phyloP scores from a whole-genome alignment of 768 basidiomycete species.

The Tylopilus rubrobrunneus region DNA sequence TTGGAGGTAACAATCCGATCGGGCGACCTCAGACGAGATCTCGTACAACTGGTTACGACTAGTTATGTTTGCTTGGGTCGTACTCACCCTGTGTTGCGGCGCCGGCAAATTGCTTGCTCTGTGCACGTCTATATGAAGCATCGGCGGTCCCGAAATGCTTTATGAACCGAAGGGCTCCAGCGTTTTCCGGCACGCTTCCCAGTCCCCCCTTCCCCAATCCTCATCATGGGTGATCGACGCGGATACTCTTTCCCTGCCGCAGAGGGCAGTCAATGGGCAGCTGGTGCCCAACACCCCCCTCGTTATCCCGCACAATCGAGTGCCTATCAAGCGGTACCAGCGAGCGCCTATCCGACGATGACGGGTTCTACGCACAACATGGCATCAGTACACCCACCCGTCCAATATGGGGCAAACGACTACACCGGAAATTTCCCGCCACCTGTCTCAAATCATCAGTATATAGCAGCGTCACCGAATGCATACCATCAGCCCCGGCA shows the following conservation, averaged over 20 bases:
- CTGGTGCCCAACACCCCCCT: constrained; percentile 17
- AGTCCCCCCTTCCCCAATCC: constrained; percentile 3
- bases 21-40: constrained; percentile 27
- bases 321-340: constrained; percentile 17
- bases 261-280: constrained; percentile 23
- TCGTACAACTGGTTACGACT: constrained; percentile 27
- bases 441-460: constrained; percentile 24
- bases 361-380: constrained; percentile 17
- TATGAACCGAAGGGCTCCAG: constrained; percentile 29
- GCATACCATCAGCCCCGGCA: constrained; percentile 26
- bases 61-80: constrained; percentile 28
- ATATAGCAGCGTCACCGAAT: constrained; percentile 10
- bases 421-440: constrained; percentile 18
- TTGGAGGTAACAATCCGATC: constrained; percentile 21
- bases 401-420: constrained; percentile 21
- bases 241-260: constrained; percentile 24
- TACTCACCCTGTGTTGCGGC: constrained; percentile 29
- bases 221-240: constrained; percentile 29
- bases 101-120: constrained; percentile 30
- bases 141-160: constrained; percentile 30
- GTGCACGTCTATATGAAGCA: constrained; percentile 23
- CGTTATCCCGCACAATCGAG: constrained; percentile 24
- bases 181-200: constrained; percentile 5
- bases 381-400: constrained; percentile 15
- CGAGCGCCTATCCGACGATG: constrained; percentile 19